Evolutionary conservation across 139 green algal species (phyloP).

Genomic region (Marvania coccoides): DNA sequence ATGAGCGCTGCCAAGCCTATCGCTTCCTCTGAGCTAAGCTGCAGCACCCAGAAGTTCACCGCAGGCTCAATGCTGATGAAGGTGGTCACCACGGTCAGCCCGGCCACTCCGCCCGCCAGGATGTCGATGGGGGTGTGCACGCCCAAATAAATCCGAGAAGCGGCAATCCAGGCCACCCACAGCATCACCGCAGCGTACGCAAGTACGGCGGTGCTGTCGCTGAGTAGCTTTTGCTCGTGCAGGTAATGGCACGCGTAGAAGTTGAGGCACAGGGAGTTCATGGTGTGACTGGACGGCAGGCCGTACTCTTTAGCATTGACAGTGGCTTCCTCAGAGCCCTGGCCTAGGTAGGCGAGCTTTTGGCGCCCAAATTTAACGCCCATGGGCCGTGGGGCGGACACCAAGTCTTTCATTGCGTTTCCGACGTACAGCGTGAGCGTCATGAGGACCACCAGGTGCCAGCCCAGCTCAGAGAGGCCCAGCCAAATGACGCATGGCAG

Average conservation of each 20-base stretch:
- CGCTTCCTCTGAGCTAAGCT: background rate
- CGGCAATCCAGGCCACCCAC: constrained; percentile 37
- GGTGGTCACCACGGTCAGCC: constrained; percentile 22
- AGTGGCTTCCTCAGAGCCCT: constrained; percentile 17
- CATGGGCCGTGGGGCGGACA: constrained; percentile 36
- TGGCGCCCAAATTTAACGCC: constrained; percentile 8
- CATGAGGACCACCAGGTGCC: constrained; percentile 25
- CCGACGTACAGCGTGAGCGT: constrained; percentile 33
- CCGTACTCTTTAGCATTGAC: constrained; percentile 44
- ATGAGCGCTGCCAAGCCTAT: constrained; percentile 10
- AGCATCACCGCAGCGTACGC: constrained; percentile 20
- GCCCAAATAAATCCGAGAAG: constrained; percentile 39
- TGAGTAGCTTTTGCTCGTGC: constrained; percentile 16
- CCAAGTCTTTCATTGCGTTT: constrained; percentile 47
- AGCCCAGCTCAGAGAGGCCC: constrained; percentile 22
- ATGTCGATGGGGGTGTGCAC: constrained; percentile 47
- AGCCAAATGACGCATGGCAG: constrained; percentile 18
- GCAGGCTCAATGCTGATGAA: constrained; percentile 27
- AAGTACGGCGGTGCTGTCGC: background rate
- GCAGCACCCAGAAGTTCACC: background rate
- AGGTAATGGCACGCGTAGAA: constrained; percentile 33
- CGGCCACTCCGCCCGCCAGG: constrained; percentile 24
- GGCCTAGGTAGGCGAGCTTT: constrained; percentile 10
- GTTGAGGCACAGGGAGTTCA: constrained; percentile 45
- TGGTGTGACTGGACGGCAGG: constrained; percentile 37